Evolutionary conservation across 345 rosid species (phyloP).

Genomic region (Citrus maxima): DNA sequence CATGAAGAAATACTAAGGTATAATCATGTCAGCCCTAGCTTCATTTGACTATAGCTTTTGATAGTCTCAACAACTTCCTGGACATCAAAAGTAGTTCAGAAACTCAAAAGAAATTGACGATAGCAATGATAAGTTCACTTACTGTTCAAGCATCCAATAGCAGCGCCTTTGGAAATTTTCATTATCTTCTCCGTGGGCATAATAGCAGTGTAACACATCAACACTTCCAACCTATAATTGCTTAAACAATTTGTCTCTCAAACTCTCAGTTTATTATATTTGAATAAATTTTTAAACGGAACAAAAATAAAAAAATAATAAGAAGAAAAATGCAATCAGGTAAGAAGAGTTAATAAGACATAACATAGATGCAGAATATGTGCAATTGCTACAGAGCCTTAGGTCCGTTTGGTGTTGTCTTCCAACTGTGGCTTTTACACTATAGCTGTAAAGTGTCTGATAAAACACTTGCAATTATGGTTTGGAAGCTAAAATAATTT

Average conservation of each 20-base stretch:
- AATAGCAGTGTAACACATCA: constrained; percentile 92
- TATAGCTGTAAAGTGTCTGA: too few species aligned
- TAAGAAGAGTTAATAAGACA: not conserved
- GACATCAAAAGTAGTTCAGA: not conserved
- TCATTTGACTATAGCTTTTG: not conserved
- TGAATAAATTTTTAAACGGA: not conserved
- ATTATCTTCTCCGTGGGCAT: constrained; percentile 94
- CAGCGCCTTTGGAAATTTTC: constrained; percentile 93
- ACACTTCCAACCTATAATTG: constrained; percentile 80
- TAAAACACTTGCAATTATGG: too few species aligned
- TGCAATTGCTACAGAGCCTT: not conserved
- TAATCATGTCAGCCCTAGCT: not conserved
- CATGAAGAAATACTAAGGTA: not conserved
- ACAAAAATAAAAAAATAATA: not conserved
- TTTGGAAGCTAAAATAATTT: too few species aligned
- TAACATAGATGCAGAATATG: not conserved
- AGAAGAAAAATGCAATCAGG: not conserved
- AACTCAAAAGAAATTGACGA: not conserved
- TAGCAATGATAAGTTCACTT: constrained; percentile 30
- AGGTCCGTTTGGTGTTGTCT: too few species aligned
- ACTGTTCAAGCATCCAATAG: constrained; percentile 97
- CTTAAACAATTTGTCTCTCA: constrained; percentile 29
- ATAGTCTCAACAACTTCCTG: not conserved
- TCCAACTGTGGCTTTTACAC: too few species aligned
- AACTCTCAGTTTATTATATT: constrained; percentile 5